phyloP scores from a whole-genome alignment of 1,284 basidiomycete species.

The Melampsora larici-populina region DNA sequence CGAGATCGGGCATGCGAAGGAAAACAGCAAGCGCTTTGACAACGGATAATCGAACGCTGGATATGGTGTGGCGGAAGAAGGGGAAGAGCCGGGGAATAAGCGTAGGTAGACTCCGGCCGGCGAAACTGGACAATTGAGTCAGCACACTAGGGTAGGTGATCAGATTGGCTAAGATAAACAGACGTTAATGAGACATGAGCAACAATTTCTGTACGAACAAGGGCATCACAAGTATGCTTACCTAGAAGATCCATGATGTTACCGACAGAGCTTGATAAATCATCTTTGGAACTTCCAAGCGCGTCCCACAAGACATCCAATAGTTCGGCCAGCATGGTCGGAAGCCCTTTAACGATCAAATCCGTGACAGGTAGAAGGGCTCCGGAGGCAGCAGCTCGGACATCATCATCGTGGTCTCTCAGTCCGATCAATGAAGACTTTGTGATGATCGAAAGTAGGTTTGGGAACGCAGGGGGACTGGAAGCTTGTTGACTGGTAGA shows the following conservation, averaged over 20 bases:
- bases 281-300: slow-evolving; percentile 88
- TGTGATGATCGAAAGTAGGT: slow-evolving; percentile 10
- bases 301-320: slow-evolving; percentile 87
- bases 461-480: neutral
- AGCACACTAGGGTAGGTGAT: slow-evolving; percentile 77
- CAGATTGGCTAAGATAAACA: slow-evolving; percentile 64
- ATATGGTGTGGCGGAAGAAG: slow-evolving; percentile 96
- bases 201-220: slow-evolving; percentile 11
- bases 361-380: slow-evolving; percentile 81
- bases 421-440: slow-evolving; percentile 60
- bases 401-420: slow-evolving; percentile 89
- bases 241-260: slow-evolving; percentile 95
- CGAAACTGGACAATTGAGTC: slow-evolving; percentile 64
- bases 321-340: slow-evolving; percentile 62
- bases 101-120: slow-evolving; percentile 68
- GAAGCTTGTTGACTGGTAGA: slow-evolving; percentile 7
- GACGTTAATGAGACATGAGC: slow-evolving; percentile 34
- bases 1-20: slow-evolving; percentile 70
- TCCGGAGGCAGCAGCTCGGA: slow-evolving; percentile 89
- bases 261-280: slow-evolving; percentile 91
- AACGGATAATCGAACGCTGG: slow-evolving; percentile 87
- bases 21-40: slow-evolving; percentile 85
- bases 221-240: slow-evolving; percentile 52
- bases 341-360: slow-evolving; percentile 72
- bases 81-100: slow-evolving; percentile 87